A percentile compares a stretch with the other conserved stretches of the same genome.
These are phyloP conservation scores for Paraconiothyrium sp. DNA, from an alignment of 2,329 filamentous ascomycete species.

Conservation along the genomic window DNA sequence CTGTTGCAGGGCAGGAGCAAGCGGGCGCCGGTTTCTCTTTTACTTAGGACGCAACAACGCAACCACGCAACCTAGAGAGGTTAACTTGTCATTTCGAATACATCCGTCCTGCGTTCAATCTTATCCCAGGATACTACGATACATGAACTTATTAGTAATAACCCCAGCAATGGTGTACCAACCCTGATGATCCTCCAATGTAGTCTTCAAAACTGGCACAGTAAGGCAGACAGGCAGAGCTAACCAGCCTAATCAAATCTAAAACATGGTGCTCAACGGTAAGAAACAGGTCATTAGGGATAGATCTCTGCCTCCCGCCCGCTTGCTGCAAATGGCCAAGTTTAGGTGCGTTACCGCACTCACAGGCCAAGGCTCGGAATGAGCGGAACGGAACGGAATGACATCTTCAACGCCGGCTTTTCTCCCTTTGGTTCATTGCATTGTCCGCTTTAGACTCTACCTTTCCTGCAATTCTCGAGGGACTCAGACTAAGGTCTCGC, in stretches of 20 bases:
- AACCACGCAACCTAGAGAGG: too few species aligned
- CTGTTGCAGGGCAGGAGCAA: conserved; percentile 22
- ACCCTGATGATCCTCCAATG: too few species aligned
- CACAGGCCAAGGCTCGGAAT: conserved; percentile 9
- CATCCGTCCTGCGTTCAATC: too few species aligned
- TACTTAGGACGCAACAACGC: too few species aligned
- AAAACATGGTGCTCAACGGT: background rate
- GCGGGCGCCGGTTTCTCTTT: background rate
- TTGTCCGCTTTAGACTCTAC: background rate
- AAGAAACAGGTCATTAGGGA: background rate
- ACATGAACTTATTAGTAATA: too few species aligned
- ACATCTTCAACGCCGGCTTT: background rate
- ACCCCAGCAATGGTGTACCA: too few species aligned
- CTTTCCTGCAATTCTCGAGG: background rate
- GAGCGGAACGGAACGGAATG: conserved; percentile 9
- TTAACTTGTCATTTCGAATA: too few species aligned
- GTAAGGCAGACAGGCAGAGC: background rate
- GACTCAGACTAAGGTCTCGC: background rate
- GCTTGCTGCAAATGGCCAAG: background rate
- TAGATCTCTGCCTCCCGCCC: background rate
- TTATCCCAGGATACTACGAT: too few species aligned
- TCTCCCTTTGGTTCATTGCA: background rate
- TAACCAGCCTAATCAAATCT: background rate
- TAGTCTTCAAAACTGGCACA: too few species aligned
- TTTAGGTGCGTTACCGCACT: background rate